These are phyloP conservation scores for Globisporangium paroecandrum DNA, from an alignment of 352 stramenopile species.

Conservation along the genomic window DNA sequence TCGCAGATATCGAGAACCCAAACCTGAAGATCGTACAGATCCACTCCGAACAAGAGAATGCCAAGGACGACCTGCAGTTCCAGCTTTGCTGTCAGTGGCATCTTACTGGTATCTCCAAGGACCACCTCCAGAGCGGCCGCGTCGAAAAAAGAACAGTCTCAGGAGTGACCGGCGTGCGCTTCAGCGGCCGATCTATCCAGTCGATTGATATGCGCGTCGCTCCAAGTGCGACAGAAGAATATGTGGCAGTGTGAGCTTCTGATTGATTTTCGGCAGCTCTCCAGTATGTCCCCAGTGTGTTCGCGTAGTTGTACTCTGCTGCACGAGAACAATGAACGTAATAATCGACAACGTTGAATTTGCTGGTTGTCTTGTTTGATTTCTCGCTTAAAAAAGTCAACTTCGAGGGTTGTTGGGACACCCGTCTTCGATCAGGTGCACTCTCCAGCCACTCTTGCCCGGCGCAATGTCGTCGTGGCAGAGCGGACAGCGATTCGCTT, in stretches of 20 bases:
- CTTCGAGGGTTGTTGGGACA: constrained; percentile 81
- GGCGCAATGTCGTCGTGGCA: constrained; percentile 74
- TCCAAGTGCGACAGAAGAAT: neutral
- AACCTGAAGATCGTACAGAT: constrained; percentile 27
- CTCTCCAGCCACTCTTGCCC: constrained; percentile 66
- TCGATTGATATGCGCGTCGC: constrained; percentile 8
- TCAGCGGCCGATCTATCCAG: constrained; percentile 15
- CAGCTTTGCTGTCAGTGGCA: constrained; percentile 25
- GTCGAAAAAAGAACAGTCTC: constrained; percentile 20
- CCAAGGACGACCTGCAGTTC: constrained; percentile 12
- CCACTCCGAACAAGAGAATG: constrained; percentile 9
- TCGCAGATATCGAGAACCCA: constrained; percentile 34
- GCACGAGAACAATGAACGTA: neutral
- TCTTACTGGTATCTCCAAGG: constrained; percentile 21
- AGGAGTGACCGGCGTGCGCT: constrained; percentile 29
- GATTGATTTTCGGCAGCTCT: neutral
- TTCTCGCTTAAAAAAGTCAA: constrained; percentile 4
- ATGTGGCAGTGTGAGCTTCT: neutral
- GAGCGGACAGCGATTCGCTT: constrained; percentile 73
- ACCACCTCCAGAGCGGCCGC: constrained; percentile 21
- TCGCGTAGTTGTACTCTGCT: neutral
- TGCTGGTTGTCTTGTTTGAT: neutral
- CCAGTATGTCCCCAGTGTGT: neutral
- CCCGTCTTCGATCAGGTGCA: constrained; percentile 61
- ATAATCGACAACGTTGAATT: neutral